Percentiles rank a stretch among this genome's conserved stretches.
Evolutionary conservation across 2,329 filamentous ascomycete species (phyloP).

Genomic region (Salinomyces thailandicus): DNA sequence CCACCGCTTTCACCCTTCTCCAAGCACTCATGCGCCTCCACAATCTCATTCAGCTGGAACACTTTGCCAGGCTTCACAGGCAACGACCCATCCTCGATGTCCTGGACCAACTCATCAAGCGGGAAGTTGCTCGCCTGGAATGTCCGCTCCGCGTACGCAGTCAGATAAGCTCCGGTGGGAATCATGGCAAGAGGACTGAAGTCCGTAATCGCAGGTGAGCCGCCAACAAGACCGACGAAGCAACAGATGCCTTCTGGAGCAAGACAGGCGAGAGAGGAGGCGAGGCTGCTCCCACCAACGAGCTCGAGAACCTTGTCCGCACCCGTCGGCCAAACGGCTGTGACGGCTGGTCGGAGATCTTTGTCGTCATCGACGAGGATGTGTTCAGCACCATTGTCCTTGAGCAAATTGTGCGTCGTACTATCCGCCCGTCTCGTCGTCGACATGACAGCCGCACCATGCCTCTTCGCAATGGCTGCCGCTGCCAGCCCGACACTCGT

Average conservation of each 20-base stretch:
- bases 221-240: conserved; percentile 38
- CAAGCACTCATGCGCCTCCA: conserved; percentile 37
- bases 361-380: conserved; percentile 36
- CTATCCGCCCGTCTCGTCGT: conserved; percentile 33
- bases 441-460: conserved; percentile 30
- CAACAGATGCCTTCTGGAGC: conserved; percentile 34
- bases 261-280: conserved; percentile 35
- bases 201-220: background rate
- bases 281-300: conserved; percentile 33
- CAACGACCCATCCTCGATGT: conserved; percentile 31
- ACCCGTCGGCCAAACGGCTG: conserved; percentile 17
- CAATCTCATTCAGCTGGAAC: conserved; percentile 37
- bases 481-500: conserved; percentile 40
- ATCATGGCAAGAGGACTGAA: conserved; percentile 1
- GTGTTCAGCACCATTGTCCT: conserved; percentile 32
- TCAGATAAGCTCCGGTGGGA: conserved; percentile 20
- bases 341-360: conserved; percentile 27
- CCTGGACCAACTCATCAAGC: conserved; percentile 29
- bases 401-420: conserved; percentile 26
- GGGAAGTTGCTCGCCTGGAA: conserved; percentile 35
- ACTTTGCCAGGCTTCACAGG: conserved; percentile 33
- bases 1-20: conserved; percentile 35
- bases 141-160: conserved; percentile 30
- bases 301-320: conserved; percentile 41
- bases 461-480: conserved; percentile 34